Evolutionary conservation across 2,329 filamentous ascomycete genomes (phyloP).

Genomic region (Ophiosphaerella korrae): DNA sequence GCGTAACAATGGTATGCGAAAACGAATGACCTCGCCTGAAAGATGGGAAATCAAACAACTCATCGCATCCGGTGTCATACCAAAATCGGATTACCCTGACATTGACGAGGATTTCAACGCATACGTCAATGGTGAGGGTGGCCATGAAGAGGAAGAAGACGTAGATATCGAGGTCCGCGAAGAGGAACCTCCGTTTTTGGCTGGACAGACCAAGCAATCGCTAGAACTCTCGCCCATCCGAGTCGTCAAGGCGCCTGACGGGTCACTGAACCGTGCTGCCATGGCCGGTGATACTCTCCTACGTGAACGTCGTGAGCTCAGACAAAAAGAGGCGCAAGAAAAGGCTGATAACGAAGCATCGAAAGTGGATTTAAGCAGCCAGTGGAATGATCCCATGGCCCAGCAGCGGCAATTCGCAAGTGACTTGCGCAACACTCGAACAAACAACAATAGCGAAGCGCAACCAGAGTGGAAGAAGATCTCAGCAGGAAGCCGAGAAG

Average conservation of each 20-base stretch:
- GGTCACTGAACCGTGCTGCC: slow-evolving; percentile 94
- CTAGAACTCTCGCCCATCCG: slow-evolving; percentile 93
- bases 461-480: slow-evolving; percentile 93
- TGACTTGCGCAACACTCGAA: slow-evolving; percentile 73
- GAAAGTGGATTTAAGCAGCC: slow-evolving; percentile 81
- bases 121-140: slow-evolving; percentile 81
- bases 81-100: slow-evolving; percentile 91
- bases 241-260: slow-evolving; percentile 95
- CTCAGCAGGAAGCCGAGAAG: slow-evolving; percentile 77
- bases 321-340: slow-evolving; percentile 86
- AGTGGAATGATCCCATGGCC: slow-evolving; percentile 98
- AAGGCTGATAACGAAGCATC: slow-evolving; percentile 73
- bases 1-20: slow-evolving; percentile 65
- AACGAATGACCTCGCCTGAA: slow-evolving; percentile 94
- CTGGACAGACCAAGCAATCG: slow-evolving; percentile 95
- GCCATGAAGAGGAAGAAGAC: slow-evolving; percentile 92
- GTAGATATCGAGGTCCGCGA: slow-evolving; percentile 96
- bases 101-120: slow-evolving; percentile 93
- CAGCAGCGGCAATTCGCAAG: slow-evolving; percentile 87
- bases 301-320: slow-evolving; percentile 86
- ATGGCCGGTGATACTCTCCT: slow-evolving; percentile 90
- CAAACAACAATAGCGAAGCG: slow-evolving; percentile 64
- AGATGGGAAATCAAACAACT: slow-evolving; percentile 97
- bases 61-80: slow-evolving; percentile 92
- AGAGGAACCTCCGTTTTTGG: slow-evolving; percentile 94